phyloP scores from a whole-genome alignment of 2,329 filamentous ascomycete genomes.

The Colletotrichum higginsianum region DNA sequence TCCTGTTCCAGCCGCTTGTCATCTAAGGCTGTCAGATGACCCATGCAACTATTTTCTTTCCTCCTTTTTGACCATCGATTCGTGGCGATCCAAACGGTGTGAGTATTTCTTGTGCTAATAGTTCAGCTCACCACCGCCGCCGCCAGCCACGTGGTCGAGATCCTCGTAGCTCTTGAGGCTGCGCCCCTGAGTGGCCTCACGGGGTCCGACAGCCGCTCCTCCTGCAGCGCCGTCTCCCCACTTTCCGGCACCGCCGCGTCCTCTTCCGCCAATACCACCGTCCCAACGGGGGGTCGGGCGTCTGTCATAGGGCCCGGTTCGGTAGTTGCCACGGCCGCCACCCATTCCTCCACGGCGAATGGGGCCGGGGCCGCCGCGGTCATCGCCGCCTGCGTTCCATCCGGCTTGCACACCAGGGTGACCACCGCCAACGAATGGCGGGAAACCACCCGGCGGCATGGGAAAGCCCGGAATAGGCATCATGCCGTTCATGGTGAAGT shows the following conservation, averaged over 20 bases:
- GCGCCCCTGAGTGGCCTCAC: slow-evolving; percentile 92
- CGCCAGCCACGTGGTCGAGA: slow-evolving; percentile 85
- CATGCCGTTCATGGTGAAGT: slow-evolving; percentile 74
- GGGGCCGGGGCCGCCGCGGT: slow-evolving; percentile 74
- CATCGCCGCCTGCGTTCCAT: slow-evolving; percentile 68
- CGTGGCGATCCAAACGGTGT: slow-evolving; percentile 20
- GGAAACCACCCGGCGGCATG: slow-evolving; percentile 62
- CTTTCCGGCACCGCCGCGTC: slow-evolving; percentile 67
- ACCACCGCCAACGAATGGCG: slow-evolving; percentile 69
- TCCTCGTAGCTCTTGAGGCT: slow-evolving; percentile 98
- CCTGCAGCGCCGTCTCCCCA: slow-evolving; percentile 83
- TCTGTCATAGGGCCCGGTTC: slow-evolving; percentile 82
- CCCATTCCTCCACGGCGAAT: slow-evolving; percentile 76
- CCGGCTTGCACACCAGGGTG: slow-evolving; percentile 58
- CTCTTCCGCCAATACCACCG: slow-evolving; percentile 65
- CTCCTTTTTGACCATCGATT: slow-evolving; percentile 8
- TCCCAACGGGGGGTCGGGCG: slow-evolving; percentile 71
- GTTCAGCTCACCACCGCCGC: slow-evolving; percentile 87
- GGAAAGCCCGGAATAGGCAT: slow-evolving; percentile 74
- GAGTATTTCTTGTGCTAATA: slow-evolving; percentile 70
- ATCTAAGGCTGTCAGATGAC: background rate
- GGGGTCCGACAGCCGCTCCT: slow-evolving; percentile 83
- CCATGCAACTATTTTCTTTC: slow-evolving; percentile 1
- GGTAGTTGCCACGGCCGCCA: slow-evolving; percentile 68
- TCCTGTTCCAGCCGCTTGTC: slow-evolving; percentile 2